phyloP scores from a whole-genome alignment of 352 stramenopile genomes.

The Pythium volutum region DNA sequence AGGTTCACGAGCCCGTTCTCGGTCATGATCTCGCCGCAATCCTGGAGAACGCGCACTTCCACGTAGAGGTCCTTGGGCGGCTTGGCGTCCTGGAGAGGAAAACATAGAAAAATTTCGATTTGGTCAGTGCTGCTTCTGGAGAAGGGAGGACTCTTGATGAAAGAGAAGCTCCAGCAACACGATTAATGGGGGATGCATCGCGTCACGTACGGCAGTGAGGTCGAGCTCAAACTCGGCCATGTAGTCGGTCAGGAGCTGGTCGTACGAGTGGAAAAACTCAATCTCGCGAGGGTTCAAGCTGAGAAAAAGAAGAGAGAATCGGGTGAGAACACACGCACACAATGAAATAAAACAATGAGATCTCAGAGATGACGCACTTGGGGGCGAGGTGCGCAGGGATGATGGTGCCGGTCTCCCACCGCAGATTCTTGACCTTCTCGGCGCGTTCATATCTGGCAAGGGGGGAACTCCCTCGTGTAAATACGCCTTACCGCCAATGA shows the following conservation, averaged over 20 bases:
- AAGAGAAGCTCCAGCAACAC: neutral
- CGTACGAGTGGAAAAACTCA: constrained; percentile 91
- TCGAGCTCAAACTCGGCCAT: constrained; percentile 88
- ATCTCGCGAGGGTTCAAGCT: constrained; percentile 83
- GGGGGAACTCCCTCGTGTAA: too few species aligned
- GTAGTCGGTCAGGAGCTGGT: constrained; percentile 89
- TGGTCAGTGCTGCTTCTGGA: neutral
- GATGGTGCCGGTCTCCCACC: constrained; percentile 89
- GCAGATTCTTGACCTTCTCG: constrained; percentile 87
- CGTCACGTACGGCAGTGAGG: constrained; percentile 63
- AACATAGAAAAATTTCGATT: neutral
- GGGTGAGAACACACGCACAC: neutral
- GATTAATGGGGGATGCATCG: too few species aligned
- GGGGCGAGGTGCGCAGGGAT: constrained; percentile 69
- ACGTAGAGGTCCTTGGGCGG: constrained; percentile 90
- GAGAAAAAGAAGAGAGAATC: neutral
- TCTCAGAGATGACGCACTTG: too few species aligned
- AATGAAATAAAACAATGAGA: neutral
- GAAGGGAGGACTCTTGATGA: neutral
- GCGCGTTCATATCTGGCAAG: constrained; percentile 69
- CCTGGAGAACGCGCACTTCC: constrained; percentile 85
- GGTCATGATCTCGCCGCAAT: constrained; percentile 91
- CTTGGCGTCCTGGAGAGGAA: constrained; percentile 67
- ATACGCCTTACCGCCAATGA: too few species aligned
- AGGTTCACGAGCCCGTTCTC: constrained; percentile 88